A percentile compares a stretch with the other conserved stretches of the same genome.
Evolutionary conservation across 768 basidiomycete species (phyloP).

Genomic region (Termitomyces sp.): DNA sequence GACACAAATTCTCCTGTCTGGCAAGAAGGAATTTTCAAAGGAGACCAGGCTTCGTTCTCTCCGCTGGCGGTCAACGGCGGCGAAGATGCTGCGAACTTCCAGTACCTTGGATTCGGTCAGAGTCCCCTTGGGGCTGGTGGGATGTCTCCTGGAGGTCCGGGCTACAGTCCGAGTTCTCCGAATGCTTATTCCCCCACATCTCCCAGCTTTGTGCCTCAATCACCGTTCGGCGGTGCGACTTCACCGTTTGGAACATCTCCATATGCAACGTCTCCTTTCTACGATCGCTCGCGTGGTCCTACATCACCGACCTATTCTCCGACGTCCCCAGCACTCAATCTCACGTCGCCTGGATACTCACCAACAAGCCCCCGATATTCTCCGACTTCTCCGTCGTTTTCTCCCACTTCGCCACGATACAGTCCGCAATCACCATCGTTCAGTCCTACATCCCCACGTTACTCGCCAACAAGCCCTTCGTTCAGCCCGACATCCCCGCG

Average conservation of each 20-base stretch:
- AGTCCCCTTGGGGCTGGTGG: conserved; percentile 80
- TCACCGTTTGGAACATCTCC: conserved; percentile 80
- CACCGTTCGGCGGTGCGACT: conserved; percentile 76
- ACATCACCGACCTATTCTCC: conserved; percentile 88
- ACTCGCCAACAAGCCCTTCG: conserved; percentile 85
- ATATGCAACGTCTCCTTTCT: conserved; percentile 83
- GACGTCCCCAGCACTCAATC: conserved; percentile 76
- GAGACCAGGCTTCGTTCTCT: conserved; percentile 90
- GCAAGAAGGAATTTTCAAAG: conserved; percentile 72
- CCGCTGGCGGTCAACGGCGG: conserved; percentile 84
- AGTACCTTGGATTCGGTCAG: conserved; percentile 71
- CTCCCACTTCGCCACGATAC: conserved; percentile 79
- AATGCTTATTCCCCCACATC: conserved; percentile 87
- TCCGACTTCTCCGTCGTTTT: conserved; percentile 80
- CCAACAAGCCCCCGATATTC: conserved; percentile 86
- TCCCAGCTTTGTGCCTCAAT: conserved; percentile 77
- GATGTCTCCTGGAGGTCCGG: conserved; percentile 84
- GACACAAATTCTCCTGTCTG: conserved; percentile 87
- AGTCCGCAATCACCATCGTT: conserved; percentile 89
- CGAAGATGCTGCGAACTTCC: conserved; percentile 76
- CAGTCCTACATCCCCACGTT: conserved; percentile 84
- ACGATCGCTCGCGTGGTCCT: conserved; percentile 49
- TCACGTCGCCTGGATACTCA: conserved; percentile 80
- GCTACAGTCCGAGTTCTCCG: conserved; percentile 90
- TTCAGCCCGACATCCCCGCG: conserved; percentile 93